A percentile compares a stretch with the other conserved stretches of the same genome.
Conservation (phyloP, 2,329 filamentous ascomycete species). For the Cyphellophora attinorum region DNA sequence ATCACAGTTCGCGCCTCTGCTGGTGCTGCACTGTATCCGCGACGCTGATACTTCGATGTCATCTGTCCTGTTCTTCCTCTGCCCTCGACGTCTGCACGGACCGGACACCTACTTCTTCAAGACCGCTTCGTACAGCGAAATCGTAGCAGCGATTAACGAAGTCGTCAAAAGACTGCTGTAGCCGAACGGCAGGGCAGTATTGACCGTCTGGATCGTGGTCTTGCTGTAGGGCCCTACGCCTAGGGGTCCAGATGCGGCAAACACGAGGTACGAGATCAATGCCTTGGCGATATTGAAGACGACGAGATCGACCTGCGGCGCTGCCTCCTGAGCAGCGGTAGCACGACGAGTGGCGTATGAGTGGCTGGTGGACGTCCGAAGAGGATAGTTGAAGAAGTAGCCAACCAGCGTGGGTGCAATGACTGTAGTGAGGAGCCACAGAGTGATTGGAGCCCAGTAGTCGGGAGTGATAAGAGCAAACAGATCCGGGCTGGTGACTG, state of each 20-base stretch:
- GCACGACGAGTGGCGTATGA: conserved; percentile 28
- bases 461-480: conserved; percentile 59
- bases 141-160: conserved; percentile 30
- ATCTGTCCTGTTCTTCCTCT: too few relatives aligned
- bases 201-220: conserved; percentile 27
- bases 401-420: conserved; percentile 61
- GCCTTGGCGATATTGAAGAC: conserved; percentile 87
- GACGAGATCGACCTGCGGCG: conserved; percentile 61
- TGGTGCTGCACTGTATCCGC: too few relatives aligned
- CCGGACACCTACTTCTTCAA: conserved; percentile 33
- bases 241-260: conserved; percentile 38
- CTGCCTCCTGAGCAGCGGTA: conserved; percentile 16
- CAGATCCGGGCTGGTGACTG: conserved; percentile 67
- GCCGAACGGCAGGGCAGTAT: conserved; percentile 28
- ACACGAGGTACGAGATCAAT: conserved; percentile 70
- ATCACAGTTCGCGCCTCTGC: too few relatives aligned
- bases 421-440: conserved; percentile 67
- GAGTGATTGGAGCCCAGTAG: conserved; percentile 75
- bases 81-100: too few relatives aligned
- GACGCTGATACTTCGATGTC: too few relatives aligned
- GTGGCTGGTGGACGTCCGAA: conserved; percentile 28
- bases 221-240: conserved; percentile 28
- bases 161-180: conserved; percentile 30
- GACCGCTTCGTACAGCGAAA: conserved; percentile 37
- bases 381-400: conserved; percentile 84